Evolutionary conservation across 352 stramenopile genomes (phyloP).

Genomic region (Pythium scleroteichum): DNA sequence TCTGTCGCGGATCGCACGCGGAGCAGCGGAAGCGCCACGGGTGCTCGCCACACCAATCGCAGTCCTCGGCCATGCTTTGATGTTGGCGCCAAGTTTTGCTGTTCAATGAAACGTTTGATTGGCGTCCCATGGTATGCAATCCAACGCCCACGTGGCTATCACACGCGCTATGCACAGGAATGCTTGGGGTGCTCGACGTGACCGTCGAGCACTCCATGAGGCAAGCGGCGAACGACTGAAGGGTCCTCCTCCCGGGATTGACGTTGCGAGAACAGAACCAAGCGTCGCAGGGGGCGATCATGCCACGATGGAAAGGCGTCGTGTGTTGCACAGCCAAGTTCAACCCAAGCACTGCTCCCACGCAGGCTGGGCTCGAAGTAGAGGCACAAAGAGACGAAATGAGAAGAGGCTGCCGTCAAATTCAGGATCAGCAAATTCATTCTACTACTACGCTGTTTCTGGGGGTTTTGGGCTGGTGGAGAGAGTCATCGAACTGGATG

Average conservation of each 20-base stretch:
- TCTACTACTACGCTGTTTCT: slow-evolving; percentile 36
- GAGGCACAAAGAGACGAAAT: too few relatives aligned
- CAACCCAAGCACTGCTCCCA: slow-evolving; percentile 2
- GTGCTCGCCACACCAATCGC: slow-evolving; percentile 39
- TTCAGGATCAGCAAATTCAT: slow-evolving; percentile 29
- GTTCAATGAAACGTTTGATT: slow-evolving; percentile 32
- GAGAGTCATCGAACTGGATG: slow-evolving; percentile 16
- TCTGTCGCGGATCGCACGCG: slow-evolving; percentile 35
- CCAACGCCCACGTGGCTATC: slow-evolving; percentile 24
- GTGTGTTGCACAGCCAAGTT: too few relatives aligned
- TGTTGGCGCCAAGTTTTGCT: slow-evolving; percentile 18
- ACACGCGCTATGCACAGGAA: slow-evolving; percentile 12
- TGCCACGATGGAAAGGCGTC: too few relatives aligned
- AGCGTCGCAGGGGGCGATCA: too few relatives aligned
- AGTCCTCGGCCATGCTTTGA: slow-evolving; percentile 19
- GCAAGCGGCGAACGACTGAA: too few relatives aligned
- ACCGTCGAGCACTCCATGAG: too few relatives aligned
- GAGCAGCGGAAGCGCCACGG: slow-evolving; percentile 36
- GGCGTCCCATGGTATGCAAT: slow-evolving; percentile 17
- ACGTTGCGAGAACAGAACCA: too few relatives aligned
- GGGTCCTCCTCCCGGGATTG: too few relatives aligned
- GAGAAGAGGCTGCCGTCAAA: slow-evolving; percentile 20
- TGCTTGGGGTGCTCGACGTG: background rate
- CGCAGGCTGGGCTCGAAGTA: too few relatives aligned
- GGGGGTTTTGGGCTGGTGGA: slow-evolving; percentile 21